Base-by-base conservation (phyloP, 2,329 filamentous ascomycete species). In the Dactylellina cionopaga region DNA sequence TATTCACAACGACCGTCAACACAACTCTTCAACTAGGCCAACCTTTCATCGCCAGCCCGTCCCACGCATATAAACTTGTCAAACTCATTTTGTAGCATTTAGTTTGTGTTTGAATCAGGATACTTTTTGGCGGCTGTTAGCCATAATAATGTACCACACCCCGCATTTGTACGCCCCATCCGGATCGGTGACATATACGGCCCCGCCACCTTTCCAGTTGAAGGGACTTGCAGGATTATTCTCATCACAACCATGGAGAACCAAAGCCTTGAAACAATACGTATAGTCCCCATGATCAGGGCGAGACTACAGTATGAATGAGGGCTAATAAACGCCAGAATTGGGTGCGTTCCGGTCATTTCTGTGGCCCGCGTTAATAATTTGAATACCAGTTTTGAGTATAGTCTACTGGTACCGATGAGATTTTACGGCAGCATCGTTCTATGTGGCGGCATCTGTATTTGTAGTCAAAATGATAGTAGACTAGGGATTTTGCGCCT, bases 191-290 rank as follows among this genome's bases (percentile, higher is more conserved):
- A 41, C 44, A 17, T 44, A 54, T 2, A 52, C 27, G 24, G 63
- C 44, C 15, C 63, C 63, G 4, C 63, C 63, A 9, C 52, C 52
- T 29, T 68, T 68, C 52, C 54, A 59, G 25, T 52, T 46, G 9
- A 52, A 29, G 5, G 63, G 63, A 31, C 59, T 68, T 1, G n/a
- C 35, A 10, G 52, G 54, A 7, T 44, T 25, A 6, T 59, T 52
- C 15, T 24, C 52, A 10, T 68, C 54, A 24, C 63, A 59, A 2
- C 19, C 43, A 13, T 54, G 52, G 17, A 68, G 24, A 0, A 60
- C 6, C 29, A 68, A 24, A 2, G 33, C 27, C 29, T 59, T 44
- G 7, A 68, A 46, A 31, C 44, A 52, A 24, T 52, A 25, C 11
- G 59, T 3, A 9, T 54, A 59, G 11, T 22, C 37, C 10, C 35